Evolutionary conservation across 768 basidiomycete species (phyloP), one percentile per base, ranked within the genome.

Genomic region (Termitomyces sp.): DNA sequence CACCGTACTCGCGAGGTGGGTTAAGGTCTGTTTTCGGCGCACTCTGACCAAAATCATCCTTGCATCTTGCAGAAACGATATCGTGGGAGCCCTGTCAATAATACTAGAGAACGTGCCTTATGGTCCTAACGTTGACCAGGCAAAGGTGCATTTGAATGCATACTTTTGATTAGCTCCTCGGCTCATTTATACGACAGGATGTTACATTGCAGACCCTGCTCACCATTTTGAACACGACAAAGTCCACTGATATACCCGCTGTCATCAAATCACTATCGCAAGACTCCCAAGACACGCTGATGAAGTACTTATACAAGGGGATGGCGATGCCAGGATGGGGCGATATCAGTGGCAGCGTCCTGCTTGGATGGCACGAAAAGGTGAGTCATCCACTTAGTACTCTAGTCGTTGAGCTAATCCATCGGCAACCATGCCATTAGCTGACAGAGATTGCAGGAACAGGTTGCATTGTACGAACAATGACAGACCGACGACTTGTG

Each of bases 221-320:
- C 36, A 86, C 90, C 0, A 92, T 98, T 62, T 82, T 98, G 61
- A 98, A 97, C 78, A 94, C 91, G 57, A 97, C 94, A 13, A 93
- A 96, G 70, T 77, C 93, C 5, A 81, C 91, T 2, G 95, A 98
- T 61, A 92, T 98, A 61, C 79, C 88, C 3, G 74, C 74, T 26
- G 84, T 90, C 51, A 80, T 97, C 69, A 89, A 86, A 66, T 70
- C 79, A 0, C 79, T 98, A 31, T 81, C 86, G 3, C 81, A 81
- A 63, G 88, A 91, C 51, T 75, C 81, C 45, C 92, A 94, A 66
- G 96, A 97, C 67, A 90, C 87, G 33, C 80, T 98, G 54, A 98
- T 97, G 96, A 96, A 95, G 70, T 98, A 96, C 68, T 77, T 98
- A 16, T 98, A 98, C 83, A 98, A 98, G 75, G 95, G 92, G 16